Base-by-base conservation (phyloP, 2,329 filamentous ascomycete genomes). In the Penicillium digitatum region DNA sequence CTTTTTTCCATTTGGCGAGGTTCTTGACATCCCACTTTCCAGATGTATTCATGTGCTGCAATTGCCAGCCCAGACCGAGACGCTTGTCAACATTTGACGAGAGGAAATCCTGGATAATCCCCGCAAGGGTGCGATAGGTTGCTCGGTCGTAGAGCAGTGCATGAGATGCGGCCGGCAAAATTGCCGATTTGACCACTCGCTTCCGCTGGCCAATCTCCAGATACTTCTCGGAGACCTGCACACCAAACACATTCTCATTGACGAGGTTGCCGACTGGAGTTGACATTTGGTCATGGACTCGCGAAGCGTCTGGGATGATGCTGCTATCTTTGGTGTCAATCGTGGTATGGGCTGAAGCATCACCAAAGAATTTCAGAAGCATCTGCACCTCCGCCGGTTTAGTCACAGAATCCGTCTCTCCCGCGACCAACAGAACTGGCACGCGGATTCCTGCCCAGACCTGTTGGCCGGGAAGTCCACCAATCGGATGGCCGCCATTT, bases 11-110 rank as follows among this genome's bases (percentile, higher is more conserved):
- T 69, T 97, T 97, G 56, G 83, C 85, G 11, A 96, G 80, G 67
- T 97, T 97, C 76, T 97, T 97, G 62, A 97, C 90, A 68, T 96
- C 93, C 93, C 93, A 97, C 75, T 97, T 97, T 3, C 92, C 92
- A 62, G 91, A 89, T 1, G 88, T 90, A 2, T 88, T 90, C 24
- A 97, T 83, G 66, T 94, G 87, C 65, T 93, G 88, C 16, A 97
- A 79, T 73, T 97, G 93, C 92, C 93, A 97, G 40, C 87, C 89
- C 27, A 93, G 83, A 1, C 86, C 89, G 14, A 96, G 81, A 9
- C 91, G 85, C 10, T 85, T 81, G 10, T 92, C 92, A 51, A 96
- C 80, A 65, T 90, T 82, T 3, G 81, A 79, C 18, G 84, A 80
- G 27, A 96, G 80, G 66, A 97, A 97, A 59, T 89, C 86, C 56